Evolutionary conservation across 2,329 filamentous ascomycete species (phyloP), one percentile per base, ranked within the genome.

Genomic region (Ophiostoma australiae): DNA sequence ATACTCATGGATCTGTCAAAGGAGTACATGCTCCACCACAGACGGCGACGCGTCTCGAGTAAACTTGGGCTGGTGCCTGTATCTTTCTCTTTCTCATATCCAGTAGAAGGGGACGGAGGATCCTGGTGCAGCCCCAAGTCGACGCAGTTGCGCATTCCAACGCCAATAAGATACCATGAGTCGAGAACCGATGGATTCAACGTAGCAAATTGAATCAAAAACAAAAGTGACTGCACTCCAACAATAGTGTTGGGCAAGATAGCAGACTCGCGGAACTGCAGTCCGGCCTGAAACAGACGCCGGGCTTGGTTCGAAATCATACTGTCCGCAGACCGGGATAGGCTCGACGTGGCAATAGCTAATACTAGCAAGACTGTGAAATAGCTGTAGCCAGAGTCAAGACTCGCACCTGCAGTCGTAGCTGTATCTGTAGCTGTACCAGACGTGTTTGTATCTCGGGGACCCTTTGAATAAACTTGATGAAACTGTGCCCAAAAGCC

Each of bases 11-110:
- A 76, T 2, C 75, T 72, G 69, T 76, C 75, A 52, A 76, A 76
- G 17, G 75, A 76, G 70, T 75, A 76, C 75, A 76, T 76, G 71
- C 75, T 76, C 75, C 75, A 76, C 75, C 75, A 76, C 3, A 76
- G 71, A 1, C 75, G 70, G 10, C 75, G 72, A 3, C 75, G 72
- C 4, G 75, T 76, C 58, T 76, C 75, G 10, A 76, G 70, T 4
- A 76, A 71, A 48, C 72, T 74, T 74, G 68, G 78, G 78, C 66
- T 61, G 27, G 48, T 33, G 65, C 41, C 15, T 48, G 41, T 6
- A 17, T 48, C 41, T 48, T 44, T 20, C 7, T 48, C 41, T 48
- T 44, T 35, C 8, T 27, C 31, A n/a, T n/a, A n/a, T n/a, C n/a
- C n/a, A n/a, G n/a, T n/a, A n/a, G n/a, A n/a, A 0, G 20, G 55